Evolutionary conservation across 1,284 basidiomycete genomes (phyloP).

Genomic region (Ustilago hordei): DNA sequence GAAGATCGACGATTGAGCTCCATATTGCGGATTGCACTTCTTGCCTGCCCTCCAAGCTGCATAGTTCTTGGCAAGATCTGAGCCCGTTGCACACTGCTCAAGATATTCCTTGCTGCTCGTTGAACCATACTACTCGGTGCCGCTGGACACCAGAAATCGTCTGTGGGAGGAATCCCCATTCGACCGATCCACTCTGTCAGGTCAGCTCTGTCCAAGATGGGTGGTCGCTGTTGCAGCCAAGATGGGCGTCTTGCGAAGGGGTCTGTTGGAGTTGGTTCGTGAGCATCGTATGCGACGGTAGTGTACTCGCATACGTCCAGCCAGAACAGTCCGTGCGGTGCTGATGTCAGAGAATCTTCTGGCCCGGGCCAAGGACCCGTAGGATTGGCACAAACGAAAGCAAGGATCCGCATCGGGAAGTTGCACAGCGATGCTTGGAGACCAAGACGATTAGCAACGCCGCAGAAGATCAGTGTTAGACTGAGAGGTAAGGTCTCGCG

Average conservation of each 20-base stretch:
- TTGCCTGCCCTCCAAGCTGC: slow-evolving; percentile 15
- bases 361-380: slow-evolving; percentile 11
- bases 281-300: slow-evolving; percentile 15
- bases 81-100: slow-evolving; percentile 33
- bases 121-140: slow-evolving; percentile 20
- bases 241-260: slow-evolving; percentile 18
- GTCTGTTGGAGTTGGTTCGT: slow-evolving; percentile 24
- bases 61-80: slow-evolving; percentile 25
- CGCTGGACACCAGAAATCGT: slow-evolving; percentile 38
- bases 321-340: slow-evolving; percentile 40
- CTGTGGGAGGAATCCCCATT: slow-evolving; percentile 20
- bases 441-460: slow-evolving; percentile 49
- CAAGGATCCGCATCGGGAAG: slow-evolving; percentile 47
- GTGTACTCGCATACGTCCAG: slow-evolving; percentile 43
- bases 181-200: slow-evolving; percentile 17
- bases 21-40: slow-evolving; percentile 13
- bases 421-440: slow-evolving; percentile 46
- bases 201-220: slow-evolving; percentile 33
- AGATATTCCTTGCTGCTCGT: slow-evolving; percentile 43
- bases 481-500: slow-evolving; percentile 49
- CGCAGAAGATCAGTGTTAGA: slow-evolving; percentile 52
- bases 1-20: slow-evolving; percentile 6
- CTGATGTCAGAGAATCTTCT: slow-evolving; percentile 6
- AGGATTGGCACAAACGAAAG: slow-evolving; percentile 27
- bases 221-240: slow-evolving; percentile 30